Evolutionary conservation across 139 green algal species (phyloP).

Genomic region (Tetraselmis striata): DNA sequence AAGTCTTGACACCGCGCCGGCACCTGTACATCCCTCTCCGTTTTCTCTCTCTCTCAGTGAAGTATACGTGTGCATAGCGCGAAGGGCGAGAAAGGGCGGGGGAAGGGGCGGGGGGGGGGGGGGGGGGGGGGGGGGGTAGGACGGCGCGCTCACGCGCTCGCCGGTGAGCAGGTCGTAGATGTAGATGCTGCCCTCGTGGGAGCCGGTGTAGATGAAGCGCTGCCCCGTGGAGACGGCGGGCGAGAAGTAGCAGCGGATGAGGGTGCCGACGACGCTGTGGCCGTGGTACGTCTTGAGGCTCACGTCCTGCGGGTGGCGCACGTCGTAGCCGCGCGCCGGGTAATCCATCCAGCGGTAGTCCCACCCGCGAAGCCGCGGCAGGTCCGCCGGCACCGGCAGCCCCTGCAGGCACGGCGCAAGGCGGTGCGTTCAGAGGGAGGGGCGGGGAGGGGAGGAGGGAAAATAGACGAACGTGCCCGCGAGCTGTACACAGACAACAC

Average conservation of each 20-base stretch:
- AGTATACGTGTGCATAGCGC: too few relatives aligned
- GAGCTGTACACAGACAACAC: too few relatives aligned
- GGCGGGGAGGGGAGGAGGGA: too few relatives aligned
- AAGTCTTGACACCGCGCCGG: too few relatives aligned
- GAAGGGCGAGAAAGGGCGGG: too few relatives aligned
- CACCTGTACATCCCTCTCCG: too few relatives aligned
- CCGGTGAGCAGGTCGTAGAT: slow-evolving; percentile 83
- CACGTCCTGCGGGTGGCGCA: slow-evolving; percentile 78
- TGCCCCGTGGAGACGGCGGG: slow-evolving; percentile 70
- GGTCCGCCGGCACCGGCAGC: neutral
- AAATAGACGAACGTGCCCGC: neutral
- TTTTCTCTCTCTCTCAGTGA: too few relatives aligned
- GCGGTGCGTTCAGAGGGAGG: neutral
- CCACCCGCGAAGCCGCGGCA: slow-evolving; percentile 5
- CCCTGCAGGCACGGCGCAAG: neutral
- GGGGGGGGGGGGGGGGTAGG: too few relatives aligned
- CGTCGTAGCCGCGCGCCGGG: slow-evolving; percentile 45
- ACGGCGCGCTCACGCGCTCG: slow-evolving; percentile 29
- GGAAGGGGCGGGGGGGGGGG: too few relatives aligned
- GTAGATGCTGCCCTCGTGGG: slow-evolving; percentile 49
- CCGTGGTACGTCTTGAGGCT: slow-evolving; percentile 79
- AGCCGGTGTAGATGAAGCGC: slow-evolving; percentile 86
- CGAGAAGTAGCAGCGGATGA: slow-evolving; percentile 89
- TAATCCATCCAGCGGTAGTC: slow-evolving; percentile 74
- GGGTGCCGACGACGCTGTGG: slow-evolving; percentile 80